Percentiles rank a stretch among this genome's conserved stretches.
These are phyloP conservation scores for Sporobolomyces phaffii DNA, from an alignment of 768 basidiomycete species.

Conservation along the genomic window DNA sequence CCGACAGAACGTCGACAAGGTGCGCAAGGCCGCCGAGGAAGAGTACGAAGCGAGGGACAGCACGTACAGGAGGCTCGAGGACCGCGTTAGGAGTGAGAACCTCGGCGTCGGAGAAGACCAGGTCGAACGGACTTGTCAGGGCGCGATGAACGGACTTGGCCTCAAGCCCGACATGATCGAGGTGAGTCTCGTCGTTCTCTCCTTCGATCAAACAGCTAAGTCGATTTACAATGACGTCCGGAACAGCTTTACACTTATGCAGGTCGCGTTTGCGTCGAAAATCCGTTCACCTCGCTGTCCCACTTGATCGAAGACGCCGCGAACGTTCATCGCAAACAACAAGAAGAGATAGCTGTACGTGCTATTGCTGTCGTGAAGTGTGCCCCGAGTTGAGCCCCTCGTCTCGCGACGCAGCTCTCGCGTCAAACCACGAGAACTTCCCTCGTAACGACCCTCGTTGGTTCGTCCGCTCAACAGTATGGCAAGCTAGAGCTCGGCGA, in stretches of 20 bases:
- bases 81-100: conserved; percentile 27
- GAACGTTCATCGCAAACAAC: neutral
- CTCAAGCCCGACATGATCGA: neutral
- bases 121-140: conserved; percentile 6
- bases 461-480: neutral
- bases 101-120: neutral
- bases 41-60: conserved; percentile 26
- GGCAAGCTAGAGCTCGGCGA: conserved; percentile 9
- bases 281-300: conserved; percentile 20
- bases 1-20: neutral
- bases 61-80: conserved; percentile 15
- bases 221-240: accelerated
- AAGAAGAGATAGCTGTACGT: neutral
- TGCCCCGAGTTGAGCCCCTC: neutral
- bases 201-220: too few relatives aligned
- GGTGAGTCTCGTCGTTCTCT: conserved; percentile 1
- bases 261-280: conserved; percentile 15
- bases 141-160: conserved; percentile 7
- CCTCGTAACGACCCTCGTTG: conserved; percentile 24
- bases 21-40: conserved; percentile 8
- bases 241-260: conserved; percentile 16
- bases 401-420: conserved; percentile 1
- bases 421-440: conserved; percentile 11
- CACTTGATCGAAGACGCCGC: conserved; percentile 14
- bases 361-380: neutral